Base-by-base conservation (phyloP, 345 rosid genomes). In the Hibiscus tridactylites region DNA sequence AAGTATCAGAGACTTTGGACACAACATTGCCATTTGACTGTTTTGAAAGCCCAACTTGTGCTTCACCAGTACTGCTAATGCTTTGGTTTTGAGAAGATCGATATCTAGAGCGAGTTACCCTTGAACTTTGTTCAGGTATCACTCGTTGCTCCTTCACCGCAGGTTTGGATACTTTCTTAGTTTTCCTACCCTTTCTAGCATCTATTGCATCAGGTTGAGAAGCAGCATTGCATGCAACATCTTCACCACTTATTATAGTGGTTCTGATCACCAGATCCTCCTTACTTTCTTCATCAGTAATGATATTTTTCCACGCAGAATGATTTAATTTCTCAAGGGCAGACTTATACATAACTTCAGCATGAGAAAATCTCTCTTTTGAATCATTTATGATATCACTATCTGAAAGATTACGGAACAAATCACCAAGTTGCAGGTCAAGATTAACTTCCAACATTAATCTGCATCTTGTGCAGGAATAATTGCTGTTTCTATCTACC, bases 81-180 rank as follows among this genome's bases (percentile, higher is more conserved):
- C 71, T 72, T 69, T 88, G 84, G 70, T 76, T 85, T 74, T 83
- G 85, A 58, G 80, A 81, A 75, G 85, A 86, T 68, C 84, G 85
- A 65, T 71, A 78, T 83, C 79, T 88, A n/a, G 97, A 91, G 54
- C 96, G 89, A 70, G 97, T 94, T 76, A 87, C 17, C 76, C 97
- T 91, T 57, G 77, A 78, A 73, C 63, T 79, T 61, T 16, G 78
- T 74, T 78, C 89, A 62, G 77, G 37, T 72, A 73, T 76, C 71
- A 79, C 73, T 72, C 52, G 21, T 39, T 86, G 84, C 75, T 82
- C 89, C 77, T 84, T 81, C 60, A 74, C 26, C 57, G 74, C 61
- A 59, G 86, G 67, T 77, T 76, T 80, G 61, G 68, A 67, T 33
- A 76, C 70, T 67, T 52, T 79, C 73, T 78, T 85, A 44, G 83